Evolutionary conservation across 495 filamentous ascomycete genomes (phyloP).

Genomic region (Daldinia grandis): DNA sequence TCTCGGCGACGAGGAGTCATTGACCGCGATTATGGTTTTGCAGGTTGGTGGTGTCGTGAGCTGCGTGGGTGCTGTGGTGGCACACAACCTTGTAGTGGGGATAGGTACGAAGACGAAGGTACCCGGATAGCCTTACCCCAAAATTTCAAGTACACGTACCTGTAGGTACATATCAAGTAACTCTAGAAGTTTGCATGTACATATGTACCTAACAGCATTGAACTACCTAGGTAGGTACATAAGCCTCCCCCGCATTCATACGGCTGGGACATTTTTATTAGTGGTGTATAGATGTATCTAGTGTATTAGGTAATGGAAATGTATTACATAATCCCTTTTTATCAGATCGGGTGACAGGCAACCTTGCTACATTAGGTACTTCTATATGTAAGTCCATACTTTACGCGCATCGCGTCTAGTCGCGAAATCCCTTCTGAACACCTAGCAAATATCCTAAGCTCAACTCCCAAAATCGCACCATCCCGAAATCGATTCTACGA

Average conservation of each 20-base stretch:
- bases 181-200: no score
- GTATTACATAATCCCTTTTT: background rate
- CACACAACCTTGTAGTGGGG: background rate
- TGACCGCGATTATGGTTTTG: background rate
- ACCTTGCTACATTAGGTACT: background rate
- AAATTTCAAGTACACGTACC: background rate
- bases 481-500: background rate
- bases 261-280: no score
- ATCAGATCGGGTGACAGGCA: background rate
- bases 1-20: conserved; percentile 1
- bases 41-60: background rate
- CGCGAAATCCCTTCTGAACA: conserved; percentile 16
- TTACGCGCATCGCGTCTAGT: conserved; percentile 46
- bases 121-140: background rate
- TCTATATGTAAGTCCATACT: conserved; percentile 13
- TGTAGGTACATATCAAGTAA: no score
- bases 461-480: background rate
- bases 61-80: background rate
- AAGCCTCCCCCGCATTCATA: background rate
- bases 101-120: background rate
- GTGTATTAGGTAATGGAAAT: no score
- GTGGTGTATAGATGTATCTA: no score
- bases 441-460: conserved; percentile 1
- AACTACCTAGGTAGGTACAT: background rate
- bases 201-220: background rate